These are phyloP conservation scores for Ceratobasidium sp. DNA, from an alignment of 1,284 basidiomycete species.

Conservation along the genomic window DNA sequence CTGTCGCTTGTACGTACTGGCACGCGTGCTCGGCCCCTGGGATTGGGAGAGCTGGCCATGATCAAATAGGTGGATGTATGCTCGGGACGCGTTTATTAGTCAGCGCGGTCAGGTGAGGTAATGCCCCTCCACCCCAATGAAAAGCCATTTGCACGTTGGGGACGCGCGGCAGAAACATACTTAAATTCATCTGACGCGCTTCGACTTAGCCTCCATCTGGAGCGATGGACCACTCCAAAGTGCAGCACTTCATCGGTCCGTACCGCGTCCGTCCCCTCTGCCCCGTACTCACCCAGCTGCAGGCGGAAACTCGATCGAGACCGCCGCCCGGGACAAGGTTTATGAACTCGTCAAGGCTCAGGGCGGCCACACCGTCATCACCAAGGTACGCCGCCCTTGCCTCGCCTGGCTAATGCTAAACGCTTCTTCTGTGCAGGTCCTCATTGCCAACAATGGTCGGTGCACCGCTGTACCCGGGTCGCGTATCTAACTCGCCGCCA, in stretches of 20 bases:
- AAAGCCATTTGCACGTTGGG: conserved; percentile 19
- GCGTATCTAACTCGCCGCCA: conserved; percentile 48
- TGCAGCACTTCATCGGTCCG: conserved; percentile 60
- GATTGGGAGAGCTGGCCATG: too few species aligned
- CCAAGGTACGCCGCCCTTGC: conserved; percentile 73
- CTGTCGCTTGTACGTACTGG: not conserved
- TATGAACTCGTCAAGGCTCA: conserved; percentile 91
- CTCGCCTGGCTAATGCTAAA: conserved; percentile 21
- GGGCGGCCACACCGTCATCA: conserved; percentile 98
- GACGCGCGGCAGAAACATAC: conserved; percentile 32
- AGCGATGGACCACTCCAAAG: conserved; percentile 58
- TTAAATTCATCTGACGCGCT: conserved; percentile 16
- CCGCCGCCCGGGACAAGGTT: conserved; percentile 81
- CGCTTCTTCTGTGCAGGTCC: conserved; percentile 66
- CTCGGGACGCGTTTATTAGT: conserved; percentile 18
- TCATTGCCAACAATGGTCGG: conserved; percentile 95
- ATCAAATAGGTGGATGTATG: not conserved
- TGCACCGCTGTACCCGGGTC: conserved; percentile 31
- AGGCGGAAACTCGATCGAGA: conserved; percentile 94
- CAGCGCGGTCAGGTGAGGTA: conserved; percentile 25
- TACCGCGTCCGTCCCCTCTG: not conserved
- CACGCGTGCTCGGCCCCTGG: not conserved
- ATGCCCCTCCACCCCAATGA: conserved; percentile 28
- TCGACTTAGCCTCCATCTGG: conserved; percentile 23
- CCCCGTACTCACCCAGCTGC: not conserved